phyloP scores from a whole-genome alignment of 2,329 filamentous ascomycete genomes.

The Ophiostoma populinum region DNA sequence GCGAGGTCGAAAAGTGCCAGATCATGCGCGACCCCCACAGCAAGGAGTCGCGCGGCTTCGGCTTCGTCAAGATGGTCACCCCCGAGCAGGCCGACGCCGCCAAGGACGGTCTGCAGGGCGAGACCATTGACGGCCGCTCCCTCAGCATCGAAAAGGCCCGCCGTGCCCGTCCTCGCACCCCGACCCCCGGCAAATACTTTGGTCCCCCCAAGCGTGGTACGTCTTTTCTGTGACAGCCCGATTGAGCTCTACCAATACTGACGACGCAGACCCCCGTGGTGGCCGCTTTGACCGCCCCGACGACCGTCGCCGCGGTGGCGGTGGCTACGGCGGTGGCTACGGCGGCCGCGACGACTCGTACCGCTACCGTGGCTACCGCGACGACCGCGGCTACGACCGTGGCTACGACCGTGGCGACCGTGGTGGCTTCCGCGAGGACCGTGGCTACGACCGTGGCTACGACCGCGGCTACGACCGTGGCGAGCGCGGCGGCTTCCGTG shows the following conservation, averaged over 20 bases:
- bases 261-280: constrained; percentile 17
- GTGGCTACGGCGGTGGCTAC: constrained; percentile 36
- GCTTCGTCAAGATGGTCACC: constrained; percentile 98
- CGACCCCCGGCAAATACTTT: constrained; percentile 97
- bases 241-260: constrained; percentile 18
- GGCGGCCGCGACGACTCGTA: constrained; percentile 22
- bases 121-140: constrained; percentile 86
- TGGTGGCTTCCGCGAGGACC: constrained; percentile 11
- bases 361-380: constrained; percentile 20
- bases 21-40: constrained; percentile 99
- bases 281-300: constrained; percentile 42
- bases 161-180: constrained; percentile 82
- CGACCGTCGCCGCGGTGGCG: constrained; percentile 41
- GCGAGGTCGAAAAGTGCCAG: constrained; percentile 96
- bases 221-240: constrained; percentile 18
- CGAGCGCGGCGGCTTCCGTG: constrained; percentile 9
- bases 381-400: constrained; percentile 32
- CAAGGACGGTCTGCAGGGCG: constrained; percentile 88
- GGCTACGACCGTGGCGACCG: constrained; percentile 27
- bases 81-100: constrained; percentile 91
- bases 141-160: constrained; percentile 98
- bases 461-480: constrained; percentile 2
- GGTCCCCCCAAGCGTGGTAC: constrained; percentile 93
- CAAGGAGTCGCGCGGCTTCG: constrained; percentile 95
- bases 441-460: constrained; percentile 27